phyloP scores from a whole-genome alignment of 164 flowering plant genomes.

The Malania oleifera region DNA sequence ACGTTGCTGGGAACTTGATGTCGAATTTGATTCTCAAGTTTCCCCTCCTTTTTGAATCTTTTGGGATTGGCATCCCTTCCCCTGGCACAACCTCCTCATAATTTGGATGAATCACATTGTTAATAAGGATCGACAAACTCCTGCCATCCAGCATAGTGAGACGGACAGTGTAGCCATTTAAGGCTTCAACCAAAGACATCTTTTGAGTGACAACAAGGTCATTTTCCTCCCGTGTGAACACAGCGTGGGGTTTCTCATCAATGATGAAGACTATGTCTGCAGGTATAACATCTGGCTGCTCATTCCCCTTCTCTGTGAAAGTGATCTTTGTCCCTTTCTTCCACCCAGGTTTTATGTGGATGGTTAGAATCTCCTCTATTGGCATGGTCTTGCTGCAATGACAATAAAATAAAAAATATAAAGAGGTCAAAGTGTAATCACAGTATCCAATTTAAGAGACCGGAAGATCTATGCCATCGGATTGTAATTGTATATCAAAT shows the following conservation, averaged over 20 bases:
- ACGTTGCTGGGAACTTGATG: not conserved
- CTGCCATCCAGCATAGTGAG: not conserved
- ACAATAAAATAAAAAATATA: too few species aligned
- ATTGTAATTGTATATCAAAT: too few species aligned
- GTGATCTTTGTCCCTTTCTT: conserved; percentile 5
- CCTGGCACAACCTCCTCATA: not conserved
- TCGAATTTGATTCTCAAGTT: conserved; percentile 2
- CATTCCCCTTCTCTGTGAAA: not conserved
- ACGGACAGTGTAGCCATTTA: not conserved
- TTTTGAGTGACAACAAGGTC: not conserved
- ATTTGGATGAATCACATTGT: not conserved
- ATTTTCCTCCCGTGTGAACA: not conserved
- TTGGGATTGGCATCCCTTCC: conserved; percentile 7
- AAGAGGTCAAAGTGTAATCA: too few species aligned
- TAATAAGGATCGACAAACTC: not conserved
- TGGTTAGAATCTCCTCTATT: conserved; percentile 2
- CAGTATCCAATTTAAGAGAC: too few species aligned
- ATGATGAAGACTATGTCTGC: not conserved
- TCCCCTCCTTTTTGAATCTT: not conserved
- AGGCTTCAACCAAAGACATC: not conserved
- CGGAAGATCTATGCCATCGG: too few species aligned
- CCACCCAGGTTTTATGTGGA: conserved; percentile 3
- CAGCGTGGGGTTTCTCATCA: not conserved
- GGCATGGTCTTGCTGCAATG: not conserved
- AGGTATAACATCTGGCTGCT: not conserved